A percentile compares a stretch with the other conserved stretches of the same genome.
Evolutionary conservation across 1,284 basidiomycete species (phyloP).

Genomic region (Coriolopsis trogii): DNA sequence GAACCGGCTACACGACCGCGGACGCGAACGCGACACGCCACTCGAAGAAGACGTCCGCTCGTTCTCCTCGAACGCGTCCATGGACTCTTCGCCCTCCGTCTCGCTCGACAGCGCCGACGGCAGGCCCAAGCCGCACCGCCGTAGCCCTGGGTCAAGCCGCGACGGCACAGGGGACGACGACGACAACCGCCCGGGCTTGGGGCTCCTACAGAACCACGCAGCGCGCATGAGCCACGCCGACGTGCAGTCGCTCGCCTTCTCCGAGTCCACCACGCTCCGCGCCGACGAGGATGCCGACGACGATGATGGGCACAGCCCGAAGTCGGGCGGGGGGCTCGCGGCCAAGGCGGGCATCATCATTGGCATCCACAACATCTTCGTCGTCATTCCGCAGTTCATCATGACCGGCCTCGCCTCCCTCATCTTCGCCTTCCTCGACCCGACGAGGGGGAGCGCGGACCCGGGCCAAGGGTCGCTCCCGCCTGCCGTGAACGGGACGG

Average conservation of each 20-base stretch:
- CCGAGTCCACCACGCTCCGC: slow-evolving; percentile 20
- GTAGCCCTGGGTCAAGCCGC: slow-evolving; percentile 24
- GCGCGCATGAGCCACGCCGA: slow-evolving; percentile 48
- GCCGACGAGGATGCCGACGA: slow-evolving; percentile 11
- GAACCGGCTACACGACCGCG: background rate
- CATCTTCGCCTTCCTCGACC: slow-evolving; percentile 71
- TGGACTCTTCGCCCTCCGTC: slow-evolving; percentile 19
- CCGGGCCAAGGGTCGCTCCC: slow-evolving; percentile 35
- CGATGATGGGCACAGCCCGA: background rate
- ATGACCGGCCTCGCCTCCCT: slow-evolving; percentile 69
- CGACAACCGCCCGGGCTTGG: slow-evolving; percentile 2
- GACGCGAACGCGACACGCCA: background rate
- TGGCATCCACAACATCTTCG: slow-evolving; percentile 90
- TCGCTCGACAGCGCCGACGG: slow-evolving; percentile 28
- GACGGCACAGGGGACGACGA: background rate
- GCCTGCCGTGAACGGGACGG: slow-evolving; percentile 10
- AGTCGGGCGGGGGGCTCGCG: slow-evolving; percentile 29
- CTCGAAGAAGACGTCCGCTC: slow-evolving; percentile 39
- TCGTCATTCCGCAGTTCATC: slow-evolving; percentile 80
- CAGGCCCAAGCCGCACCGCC: slow-evolving; percentile 29
- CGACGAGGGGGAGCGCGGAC: slow-evolving; percentile 42
- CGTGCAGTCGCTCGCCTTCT: slow-evolving; percentile 31
- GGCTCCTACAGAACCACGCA: slow-evolving; percentile 45
- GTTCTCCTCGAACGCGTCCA: slow-evolving; percentile 33
- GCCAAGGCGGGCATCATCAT: slow-evolving; percentile 88